phyloP scores from a whole-genome alignment of 306 rosid genomes.

The Gleditsia sinensis region DNA sequence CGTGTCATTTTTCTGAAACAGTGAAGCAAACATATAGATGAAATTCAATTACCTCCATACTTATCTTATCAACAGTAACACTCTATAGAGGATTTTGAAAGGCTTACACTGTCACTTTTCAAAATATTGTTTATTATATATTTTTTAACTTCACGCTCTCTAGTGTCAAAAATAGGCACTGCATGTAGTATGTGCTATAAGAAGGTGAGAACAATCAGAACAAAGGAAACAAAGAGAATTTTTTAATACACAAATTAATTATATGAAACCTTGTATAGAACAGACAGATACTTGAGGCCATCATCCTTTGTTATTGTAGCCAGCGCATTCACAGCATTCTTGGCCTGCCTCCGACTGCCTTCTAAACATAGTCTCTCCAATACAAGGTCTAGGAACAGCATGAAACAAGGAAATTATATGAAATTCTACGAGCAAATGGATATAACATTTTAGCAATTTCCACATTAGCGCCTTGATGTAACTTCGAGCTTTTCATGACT shows the following conservation, averaged over 20 bases:
- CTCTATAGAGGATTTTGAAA: slow-evolving; percentile 25
- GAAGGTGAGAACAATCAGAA: slow-evolving; percentile 37
- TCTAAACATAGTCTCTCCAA: too few relatives aligned
- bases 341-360: slow-evolving; percentile 92
- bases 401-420: slow-evolving; percentile 37
- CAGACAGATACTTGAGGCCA: slow-evolving; percentile 93
- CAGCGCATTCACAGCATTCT: slow-evolving; percentile 92
- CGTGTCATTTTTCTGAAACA: too few relatives aligned
- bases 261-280: too few relatives aligned
- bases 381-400: slow-evolving; percentile 82
- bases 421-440: slow-evolving; percentile 25
- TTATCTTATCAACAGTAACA: slow-evolving; percentile 28
- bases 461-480: slow-evolving; percentile 63
- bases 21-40: too few relatives aligned
- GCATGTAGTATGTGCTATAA: slow-evolving; percentile 89
- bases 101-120: slow-evolving; percentile 66
- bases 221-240: slow-evolving; percentile 7
- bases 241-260: slow-evolving; percentile 42
- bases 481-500: slow-evolving; percentile 87
- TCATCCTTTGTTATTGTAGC: slow-evolving; percentile 97
- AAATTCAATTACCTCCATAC: too few relatives aligned
- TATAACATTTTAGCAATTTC: slow-evolving; percentile 16
- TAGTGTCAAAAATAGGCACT: slow-evolving; percentile 97
- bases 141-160: slow-evolving; percentile 84
- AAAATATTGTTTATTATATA: slow-evolving; percentile 79